These are phyloP conservation scores for Neotropicomus parvogracilis DNA, from an alignment of 1,284 basidiomycete species.

Conservation along the genomic window DNA sequence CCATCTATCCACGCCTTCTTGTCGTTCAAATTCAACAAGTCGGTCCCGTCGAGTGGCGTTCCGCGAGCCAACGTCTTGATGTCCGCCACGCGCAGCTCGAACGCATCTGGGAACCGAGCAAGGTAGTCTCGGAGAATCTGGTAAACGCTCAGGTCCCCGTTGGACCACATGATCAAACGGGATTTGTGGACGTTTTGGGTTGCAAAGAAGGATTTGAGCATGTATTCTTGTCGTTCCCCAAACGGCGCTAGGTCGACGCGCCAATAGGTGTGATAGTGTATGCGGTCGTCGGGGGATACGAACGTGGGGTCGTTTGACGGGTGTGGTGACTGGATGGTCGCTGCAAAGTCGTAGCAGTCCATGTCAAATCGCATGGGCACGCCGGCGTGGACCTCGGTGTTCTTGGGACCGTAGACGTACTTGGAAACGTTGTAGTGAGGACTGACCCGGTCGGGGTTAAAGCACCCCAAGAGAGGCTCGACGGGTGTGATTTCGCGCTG, in stretches of 20 bases:
- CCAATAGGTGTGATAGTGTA: slow-evolving; percentile 87
- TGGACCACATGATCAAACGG: slow-evolving; percentile 85
- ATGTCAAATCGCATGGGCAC: slow-evolving; percentile 70
- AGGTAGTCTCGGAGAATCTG: slow-evolving; percentile 60
- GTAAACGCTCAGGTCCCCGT: slow-evolving; percentile 67
- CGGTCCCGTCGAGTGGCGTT: slow-evolving; percentile 70
- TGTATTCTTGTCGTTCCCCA: slow-evolving; percentile 76
- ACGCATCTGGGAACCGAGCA: slow-evolving; percentile 60
- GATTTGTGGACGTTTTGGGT: slow-evolving; percentile 71
- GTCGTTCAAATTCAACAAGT: slow-evolving; percentile 60
- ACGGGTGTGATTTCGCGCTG: slow-evolving; percentile 59
- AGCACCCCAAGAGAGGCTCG: slow-evolving; percentile 69
- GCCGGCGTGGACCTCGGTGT: slow-evolving; percentile 73
- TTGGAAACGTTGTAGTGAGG: slow-evolving; percentile 67
- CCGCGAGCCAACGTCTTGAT: slow-evolving; percentile 63
- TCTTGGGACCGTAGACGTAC: slow-evolving; percentile 55
- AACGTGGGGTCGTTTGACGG: slow-evolving; percentile 7
- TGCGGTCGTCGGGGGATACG: slow-evolving; percentile 41
- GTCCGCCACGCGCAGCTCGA: slow-evolving; percentile 69
- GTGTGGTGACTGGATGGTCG: slow-evolving; percentile 53
- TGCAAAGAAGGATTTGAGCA: slow-evolving; percentile 87
- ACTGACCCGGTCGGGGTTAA: slow-evolving; percentile 56
- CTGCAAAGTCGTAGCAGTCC: slow-evolving; percentile 88
- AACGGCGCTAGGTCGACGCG: slow-evolving; percentile 80
- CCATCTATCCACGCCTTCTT: slow-evolving; percentile 88